Conservation (phyloP, 176 grass and related monocot species). For the Phragmites australis region DNA sequence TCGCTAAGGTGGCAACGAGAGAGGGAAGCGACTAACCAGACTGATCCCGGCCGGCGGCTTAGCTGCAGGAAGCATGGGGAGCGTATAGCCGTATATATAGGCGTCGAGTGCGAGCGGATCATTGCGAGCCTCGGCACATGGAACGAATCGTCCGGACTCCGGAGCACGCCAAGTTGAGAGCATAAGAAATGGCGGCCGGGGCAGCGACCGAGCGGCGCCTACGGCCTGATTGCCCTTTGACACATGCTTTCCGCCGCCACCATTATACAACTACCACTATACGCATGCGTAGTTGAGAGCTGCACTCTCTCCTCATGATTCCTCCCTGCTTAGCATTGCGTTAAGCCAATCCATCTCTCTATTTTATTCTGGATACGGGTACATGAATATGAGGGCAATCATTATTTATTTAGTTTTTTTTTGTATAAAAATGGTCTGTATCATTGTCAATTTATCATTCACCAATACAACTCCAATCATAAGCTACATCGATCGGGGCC, state of each 20-base stretch:
- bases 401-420: not conserved
- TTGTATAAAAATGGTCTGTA: not conserved
- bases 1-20: slow-evolving; percentile 11
- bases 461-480: not conserved
- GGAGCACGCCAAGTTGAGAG: slow-evolving; percentile 24
- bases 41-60: too few species aligned
- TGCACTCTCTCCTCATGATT: not conserved
- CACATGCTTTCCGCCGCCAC: slow-evolving; percentile 38
- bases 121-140: slow-evolving; percentile 26
- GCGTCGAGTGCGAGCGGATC: not conserved
- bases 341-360: not conserved
- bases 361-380: not conserved
- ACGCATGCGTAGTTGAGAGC: slow-evolving; percentile 1
- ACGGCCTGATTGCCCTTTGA: slow-evolving; percentile 57
- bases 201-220: slow-evolving; percentile 43
- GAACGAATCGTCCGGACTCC: slow-evolving; percentile 25
- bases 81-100: slow-evolving; percentile 33
- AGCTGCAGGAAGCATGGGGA: slow-evolving; percentile 37
- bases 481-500: not conserved
- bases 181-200: slow-evolving; percentile 32
- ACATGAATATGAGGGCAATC: not conserved
- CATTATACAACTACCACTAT: not conserved
- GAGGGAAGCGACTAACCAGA: not conserved
- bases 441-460: not conserved
- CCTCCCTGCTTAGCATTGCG: not conserved